These are phyloP conservation scores for Eucalyptus coolabah DNA, from an alignment of 345 rosid genomes.

Conservation along the genomic window DNA sequence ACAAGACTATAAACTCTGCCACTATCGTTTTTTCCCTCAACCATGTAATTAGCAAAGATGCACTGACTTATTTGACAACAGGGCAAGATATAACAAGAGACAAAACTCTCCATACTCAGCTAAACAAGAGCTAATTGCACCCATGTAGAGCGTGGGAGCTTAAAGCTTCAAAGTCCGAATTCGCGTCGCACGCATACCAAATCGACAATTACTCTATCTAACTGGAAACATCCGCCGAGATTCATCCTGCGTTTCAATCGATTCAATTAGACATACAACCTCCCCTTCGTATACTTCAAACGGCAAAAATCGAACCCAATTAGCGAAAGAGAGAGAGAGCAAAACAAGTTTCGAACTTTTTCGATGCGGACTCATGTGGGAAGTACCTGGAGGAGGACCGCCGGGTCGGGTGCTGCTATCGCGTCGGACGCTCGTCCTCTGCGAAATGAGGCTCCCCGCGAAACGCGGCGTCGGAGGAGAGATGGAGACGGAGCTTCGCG, in stretches of 20 bases:
- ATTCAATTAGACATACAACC: neutral
- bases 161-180: neutral
- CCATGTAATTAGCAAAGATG: neutral
- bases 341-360: neutral
- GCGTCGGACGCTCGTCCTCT: constrained; percentile 6
- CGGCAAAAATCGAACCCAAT: neutral
- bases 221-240: neutral
- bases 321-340: neutral
- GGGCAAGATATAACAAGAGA: neutral
- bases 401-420: constrained; percentile 16
- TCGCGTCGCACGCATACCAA: neutral
- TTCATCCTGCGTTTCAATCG: neutral
- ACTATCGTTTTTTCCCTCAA: neutral
- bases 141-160: neutral
- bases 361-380: neutral
- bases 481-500: neutral
- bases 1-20: neutral
- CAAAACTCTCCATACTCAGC: neutral
- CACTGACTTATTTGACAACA: neutral
- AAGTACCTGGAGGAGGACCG: constrained; percentile 19
- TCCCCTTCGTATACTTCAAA: neutral
- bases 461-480: neutral
- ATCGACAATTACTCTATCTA: neutral
- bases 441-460: neutral
- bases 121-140: neutral